Percentiles rank a stretch among this genome's conserved stretches.
phyloP scores from a whole-genome alignment of 129 eudicot species.

The Tagetes patula region DNA sequence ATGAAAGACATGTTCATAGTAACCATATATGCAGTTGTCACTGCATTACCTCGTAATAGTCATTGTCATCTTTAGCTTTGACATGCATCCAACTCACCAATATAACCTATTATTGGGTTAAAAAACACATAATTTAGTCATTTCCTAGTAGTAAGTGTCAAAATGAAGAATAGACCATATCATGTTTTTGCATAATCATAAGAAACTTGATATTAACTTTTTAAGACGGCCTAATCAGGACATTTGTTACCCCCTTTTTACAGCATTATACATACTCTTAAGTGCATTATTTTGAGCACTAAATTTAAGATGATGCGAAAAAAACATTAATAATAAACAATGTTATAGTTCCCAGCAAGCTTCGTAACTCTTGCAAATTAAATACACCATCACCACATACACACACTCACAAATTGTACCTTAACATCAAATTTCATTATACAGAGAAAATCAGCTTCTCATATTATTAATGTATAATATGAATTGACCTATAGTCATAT shows the following conservation, averaged over 20 bases:
- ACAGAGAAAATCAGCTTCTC: no score
- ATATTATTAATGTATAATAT: no score
- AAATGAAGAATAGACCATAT: constrained; percentile 22
- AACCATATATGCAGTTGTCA: no score
- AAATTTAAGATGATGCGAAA: constrained; percentile 27
- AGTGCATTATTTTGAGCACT: constrained; percentile 65
- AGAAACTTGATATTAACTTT: constrained; percentile 72
- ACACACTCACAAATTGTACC: neutral
- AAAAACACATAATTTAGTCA: neutral
- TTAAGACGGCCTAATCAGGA: constrained; percentile 69
- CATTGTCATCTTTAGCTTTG: no score
- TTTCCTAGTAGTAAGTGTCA: neutral
- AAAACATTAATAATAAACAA: neutral
- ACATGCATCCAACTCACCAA: constrained; percentile 28
- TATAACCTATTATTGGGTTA: constrained; percentile 33
- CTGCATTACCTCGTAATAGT: no score
- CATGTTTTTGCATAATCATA: constrained; percentile 69
- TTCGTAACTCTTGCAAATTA: neutral
- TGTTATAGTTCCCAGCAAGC: neutral
- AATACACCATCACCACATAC: no score
- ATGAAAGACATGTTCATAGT: no score
- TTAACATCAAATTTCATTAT: no score
- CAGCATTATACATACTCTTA: constrained; percentile 77
- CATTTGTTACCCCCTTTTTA: constrained; percentile 66
- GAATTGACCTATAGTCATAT: no score